A percentile compares a stretch with the other conserved stretches of the same genome.
Conservation (phyloP, 2,329 filamentous ascomycete genomes). For the Fusarium buxicola region DNA sequence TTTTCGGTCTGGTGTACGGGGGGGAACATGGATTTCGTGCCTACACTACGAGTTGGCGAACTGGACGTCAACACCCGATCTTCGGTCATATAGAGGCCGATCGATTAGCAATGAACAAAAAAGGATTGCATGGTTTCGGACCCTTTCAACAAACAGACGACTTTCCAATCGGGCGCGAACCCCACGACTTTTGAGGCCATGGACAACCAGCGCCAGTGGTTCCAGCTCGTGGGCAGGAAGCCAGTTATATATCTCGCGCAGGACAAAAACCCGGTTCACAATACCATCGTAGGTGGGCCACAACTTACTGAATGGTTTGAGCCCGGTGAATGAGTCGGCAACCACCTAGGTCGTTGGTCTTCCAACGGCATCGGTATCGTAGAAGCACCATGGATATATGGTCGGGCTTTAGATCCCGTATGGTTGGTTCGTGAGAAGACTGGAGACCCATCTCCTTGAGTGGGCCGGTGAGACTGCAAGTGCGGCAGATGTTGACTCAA, state of each 20-base stretch:
- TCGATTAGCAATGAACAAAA: slow-evolving; percentile 59
- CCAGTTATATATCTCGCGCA: not conserved
- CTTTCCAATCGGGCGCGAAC: slow-evolving; percentile 1
- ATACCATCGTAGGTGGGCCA: not conserved
- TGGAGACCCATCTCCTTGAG: not conserved
- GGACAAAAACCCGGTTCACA: not conserved
- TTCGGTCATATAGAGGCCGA: slow-evolving; percentile 54
- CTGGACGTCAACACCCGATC: slow-evolving; percentile 56
- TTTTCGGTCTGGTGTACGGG: slow-evolving; percentile 61
- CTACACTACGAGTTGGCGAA: slow-evolving; percentile 58
- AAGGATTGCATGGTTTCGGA: slow-evolving; percentile 53
- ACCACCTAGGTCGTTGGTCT: not conserved
- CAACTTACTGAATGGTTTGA: not conserved
- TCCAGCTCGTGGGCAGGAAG: not conserved
- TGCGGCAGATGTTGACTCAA: slow-evolving; percentile 6
- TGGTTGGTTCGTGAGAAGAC: slow-evolving; percentile 3
- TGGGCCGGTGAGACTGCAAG: slow-evolving; percentile 5
- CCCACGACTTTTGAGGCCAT: slow-evolving; percentile 18
- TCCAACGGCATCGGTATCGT: slow-evolving; percentile 5
- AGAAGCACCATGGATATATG: slow-evolving; percentile 5
- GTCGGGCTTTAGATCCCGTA: not conserved
- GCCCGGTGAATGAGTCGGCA: not conserved
- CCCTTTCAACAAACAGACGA: slow-evolving; percentile 41
- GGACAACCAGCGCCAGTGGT: slow-evolving; percentile 17
- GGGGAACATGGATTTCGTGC: slow-evolving; percentile 57